phyloP scores from a whole-genome alignment of 179 eudicot species.

The Drosera spatulata region DNA sequence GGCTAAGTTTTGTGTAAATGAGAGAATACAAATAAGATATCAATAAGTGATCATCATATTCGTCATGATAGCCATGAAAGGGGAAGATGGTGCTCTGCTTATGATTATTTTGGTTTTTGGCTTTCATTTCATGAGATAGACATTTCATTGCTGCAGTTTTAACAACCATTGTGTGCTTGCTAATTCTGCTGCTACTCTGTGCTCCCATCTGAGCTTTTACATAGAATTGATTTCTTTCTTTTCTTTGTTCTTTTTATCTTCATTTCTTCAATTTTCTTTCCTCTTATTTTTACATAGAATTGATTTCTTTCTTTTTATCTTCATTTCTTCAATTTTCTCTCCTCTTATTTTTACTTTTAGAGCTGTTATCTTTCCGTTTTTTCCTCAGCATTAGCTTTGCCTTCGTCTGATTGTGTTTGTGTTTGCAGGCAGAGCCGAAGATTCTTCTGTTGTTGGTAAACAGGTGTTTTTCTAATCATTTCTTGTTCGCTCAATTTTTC shows the following conservation, averaged over 20 bases:
- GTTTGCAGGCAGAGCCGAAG: conserved; percentile 32
- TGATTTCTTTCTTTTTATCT: background rate
- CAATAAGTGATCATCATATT: background rate
- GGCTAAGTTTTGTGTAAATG: background rate
- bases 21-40: no score
- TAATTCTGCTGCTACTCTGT: background rate
- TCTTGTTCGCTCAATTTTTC: background rate
- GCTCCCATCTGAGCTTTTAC: background rate
- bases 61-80: background rate
- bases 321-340: background rate
- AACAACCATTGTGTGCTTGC: background rate
- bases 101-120: no score
- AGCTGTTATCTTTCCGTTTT: background rate
- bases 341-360: background rate
- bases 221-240: background rate
- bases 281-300: background rate
- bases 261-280: background rate
- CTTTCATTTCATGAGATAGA: background rate
- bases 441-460: conserved; percentile 18
- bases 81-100: background rate
- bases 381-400: no score
- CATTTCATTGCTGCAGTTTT: background rate
- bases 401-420: background rate
- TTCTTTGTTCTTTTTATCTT: background rate
- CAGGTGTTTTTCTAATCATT: conserved; percentile 27